Evolutionary conservation across 192 early-diverging fungal species (phyloP).

Genomic region (Coemansia brasiliensis): DNA sequence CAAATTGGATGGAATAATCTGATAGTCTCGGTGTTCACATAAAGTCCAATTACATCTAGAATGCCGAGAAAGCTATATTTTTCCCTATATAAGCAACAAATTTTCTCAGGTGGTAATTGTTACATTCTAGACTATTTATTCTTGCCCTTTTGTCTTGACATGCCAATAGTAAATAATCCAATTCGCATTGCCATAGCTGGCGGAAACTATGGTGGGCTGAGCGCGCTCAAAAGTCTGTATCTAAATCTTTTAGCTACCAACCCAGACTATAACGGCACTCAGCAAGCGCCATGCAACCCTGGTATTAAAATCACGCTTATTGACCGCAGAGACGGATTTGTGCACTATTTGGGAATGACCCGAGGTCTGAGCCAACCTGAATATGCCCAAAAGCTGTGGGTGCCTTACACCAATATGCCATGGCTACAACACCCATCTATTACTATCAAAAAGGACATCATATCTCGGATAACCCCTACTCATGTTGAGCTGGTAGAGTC

Average conservation of each 20-base stretch:
- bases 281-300: constrained; percentile 34
- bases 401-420: constrained; percentile 49
- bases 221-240: constrained; percentile 34
- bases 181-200: constrained; percentile 46
- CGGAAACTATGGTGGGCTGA: constrained; percentile 48
- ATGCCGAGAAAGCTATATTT: neutral
- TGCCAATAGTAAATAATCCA: constrained; percentile 25
- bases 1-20: neutral
- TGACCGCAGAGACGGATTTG: constrained; percentile 58
- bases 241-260: constrained; percentile 37
- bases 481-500: constrained; percentile 29
- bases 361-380: constrained; percentile 51
- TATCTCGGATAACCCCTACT: constrained; percentile 35
- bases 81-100: neutral
- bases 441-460: constrained; percentile 41
- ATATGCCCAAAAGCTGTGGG: constrained; percentile 54
- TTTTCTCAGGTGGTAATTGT: neutral
- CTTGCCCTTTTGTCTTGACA: neutral
- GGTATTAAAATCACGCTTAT: constrained; percentile 56
- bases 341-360: constrained; percentile 57
- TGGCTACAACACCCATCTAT: constrained; percentile 47
- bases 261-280: constrained; percentile 39
- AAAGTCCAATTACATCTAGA: neutral
- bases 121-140: neutral
- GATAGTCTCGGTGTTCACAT: constrained; percentile 3